Evolutionary conservation across 2,329 filamentous ascomycete species (phyloP), one percentile per base, ranked within the genome.

Genomic region (Emmonsiellopsis sp.): DNA sequence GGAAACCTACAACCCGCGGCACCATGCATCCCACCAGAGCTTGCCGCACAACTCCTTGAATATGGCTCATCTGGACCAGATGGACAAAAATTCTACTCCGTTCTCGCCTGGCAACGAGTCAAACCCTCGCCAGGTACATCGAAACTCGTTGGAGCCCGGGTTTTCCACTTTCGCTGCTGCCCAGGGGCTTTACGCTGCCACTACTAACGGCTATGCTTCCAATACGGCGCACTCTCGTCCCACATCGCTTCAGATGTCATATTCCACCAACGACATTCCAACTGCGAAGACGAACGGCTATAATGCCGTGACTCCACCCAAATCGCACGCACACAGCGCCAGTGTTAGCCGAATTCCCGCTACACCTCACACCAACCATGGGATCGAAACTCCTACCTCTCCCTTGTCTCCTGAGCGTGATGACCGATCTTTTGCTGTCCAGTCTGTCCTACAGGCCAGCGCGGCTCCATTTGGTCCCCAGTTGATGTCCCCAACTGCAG

Each of bases 211-310:
- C 20, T 26, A 26, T 26, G 20, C 20, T 26, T 26, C 20, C 34
- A 60, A 62, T 34, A 65, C 80, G 2, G 70, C 79, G 13, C 68
- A 72, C 30, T 79, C 59, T 59, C 70, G 73, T 20, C 73, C 73
- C 15, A 62, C 61, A 4, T 67, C 70, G 8, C 55, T 95, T 54
- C 87, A 91, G 70, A 85, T 87, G 44, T 96, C 92, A 0, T 96
- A 88, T 73, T 96, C 93, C 8, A 84, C 89, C 52, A 93, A 87
- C 69, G 91, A 97, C 64, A 79, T 96, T 16, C 87, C 90, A 4
- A 94, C 90, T 7, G 76, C 90, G 64, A 95, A 93, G 79, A 85
- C 78, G 60, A 76, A 80, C 52, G 79, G 80, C 52, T 73, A 78
- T 47, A 64, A 64, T 20, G 63, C 67, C 3, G 66, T 70, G 32